Evolutionary conservation across 345 rosid species (phyloP).

Genomic region (Clarkia xantiana): DNA sequence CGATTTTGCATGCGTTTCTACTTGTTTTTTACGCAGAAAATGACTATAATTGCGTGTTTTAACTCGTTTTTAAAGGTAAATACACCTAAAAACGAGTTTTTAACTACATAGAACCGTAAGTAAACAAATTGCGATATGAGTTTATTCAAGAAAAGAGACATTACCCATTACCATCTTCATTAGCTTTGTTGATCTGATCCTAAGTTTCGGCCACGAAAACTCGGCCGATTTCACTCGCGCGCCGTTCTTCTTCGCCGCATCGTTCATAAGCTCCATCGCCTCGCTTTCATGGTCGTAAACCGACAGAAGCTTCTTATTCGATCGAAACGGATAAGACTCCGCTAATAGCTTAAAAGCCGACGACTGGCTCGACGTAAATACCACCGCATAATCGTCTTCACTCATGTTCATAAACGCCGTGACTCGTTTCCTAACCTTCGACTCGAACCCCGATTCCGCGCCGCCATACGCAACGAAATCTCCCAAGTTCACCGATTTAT

Average conservation of each 20-base stretch:
- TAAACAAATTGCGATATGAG: too few relatives aligned
- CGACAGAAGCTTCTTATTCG: conserved; percentile 39
- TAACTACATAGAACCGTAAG: too few relatives aligned
- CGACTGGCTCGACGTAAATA: conserved; percentile 52
- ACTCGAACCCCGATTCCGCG: conserved; percentile 36
- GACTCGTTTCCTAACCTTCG: conserved; percentile 33
- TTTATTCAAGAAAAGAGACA: conserved; percentile 2
- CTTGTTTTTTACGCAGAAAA: too few relatives aligned
- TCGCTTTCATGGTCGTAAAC: conserved; percentile 69
- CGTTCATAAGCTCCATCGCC: conserved; percentile 42
- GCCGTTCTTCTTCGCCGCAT: conserved; percentile 47
- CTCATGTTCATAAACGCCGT: conserved; percentile 61
- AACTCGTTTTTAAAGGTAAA: too few relatives aligned
- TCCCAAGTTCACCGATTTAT: conserved; percentile 29
- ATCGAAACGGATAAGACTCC: conserved; percentile 51
- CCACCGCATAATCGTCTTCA: conserved; percentile 51
- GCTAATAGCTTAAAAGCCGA: conserved; percentile 72
- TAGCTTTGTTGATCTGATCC: conserved; percentile 31
- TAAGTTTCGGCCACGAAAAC: conserved; percentile 54
- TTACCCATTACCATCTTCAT: conserved; percentile 27
- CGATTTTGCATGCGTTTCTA: too few relatives aligned
- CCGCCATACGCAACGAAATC: conserved; percentile 23
- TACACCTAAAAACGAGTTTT: too few relatives aligned
- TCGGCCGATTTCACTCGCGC: conserved; percentile 38
- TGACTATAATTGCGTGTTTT: too few relatives aligned